Evolutionary conservation across 345 rosid genomes (phyloP).

Genomic region (Populus alba): DNA sequence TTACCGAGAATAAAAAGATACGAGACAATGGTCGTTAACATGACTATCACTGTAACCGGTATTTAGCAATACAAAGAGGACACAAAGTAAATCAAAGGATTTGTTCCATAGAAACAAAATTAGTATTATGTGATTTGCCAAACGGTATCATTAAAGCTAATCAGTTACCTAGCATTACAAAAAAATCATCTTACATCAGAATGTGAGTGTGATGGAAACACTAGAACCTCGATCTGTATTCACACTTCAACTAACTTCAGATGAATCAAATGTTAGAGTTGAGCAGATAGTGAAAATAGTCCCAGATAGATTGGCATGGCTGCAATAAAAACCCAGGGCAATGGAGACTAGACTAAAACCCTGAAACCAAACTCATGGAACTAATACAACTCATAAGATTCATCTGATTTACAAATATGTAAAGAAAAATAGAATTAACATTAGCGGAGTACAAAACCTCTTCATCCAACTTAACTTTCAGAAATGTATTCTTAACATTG

Average conservation of each 20-base stretch:
- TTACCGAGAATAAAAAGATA: background rate
- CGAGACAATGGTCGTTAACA: background rate
- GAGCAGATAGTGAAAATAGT: background rate
- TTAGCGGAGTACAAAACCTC: background rate
- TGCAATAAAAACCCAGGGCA: background rate
- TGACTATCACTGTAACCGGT: background rate
- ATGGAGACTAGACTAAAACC: background rate
- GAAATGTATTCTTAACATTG: background rate
- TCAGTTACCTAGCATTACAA: background rate
- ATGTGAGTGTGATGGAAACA: background rate
- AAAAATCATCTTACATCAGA: background rate
- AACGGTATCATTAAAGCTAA: background rate
- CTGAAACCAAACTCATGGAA: background rate
- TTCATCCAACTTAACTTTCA: background rate
- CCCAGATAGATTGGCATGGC: background rate
- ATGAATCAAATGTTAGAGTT: background rate
- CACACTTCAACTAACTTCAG: background rate
- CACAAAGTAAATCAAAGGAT: background rate
- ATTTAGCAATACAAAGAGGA: background rate
- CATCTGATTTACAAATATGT: background rate
- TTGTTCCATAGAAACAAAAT: background rate
- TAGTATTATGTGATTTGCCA: background rate
- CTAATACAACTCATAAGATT: background rate
- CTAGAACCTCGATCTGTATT: background rate
- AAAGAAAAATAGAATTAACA: background rate